Percentiles rank a stretch among this genome's conserved stretches.
These are phyloP conservation scores for Helianthus annuus DNA, from an alignment of 129 eudicot species.

Conservation along the genomic window HanXRQr2.0-SUNRISE NC_035436.2:5679267-5679766, in stretches of 20 bases:
- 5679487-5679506: conserved; percentile 95
- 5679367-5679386: background rate
- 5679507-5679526: conserved; percentile 94
- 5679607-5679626: conserved; percentile 11
- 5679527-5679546: conserved; percentile 80
- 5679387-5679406: conserved; percentile 15
- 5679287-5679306: background rate
- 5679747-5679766: conserved; percentile 31
- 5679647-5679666: conserved; percentile 18
- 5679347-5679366: background rate
- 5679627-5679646: conserved; percentile 7
- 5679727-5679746: conserved; percentile 85
- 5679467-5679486: conserved; percentile 86
- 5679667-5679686: conserved; percentile 97
- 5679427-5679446: conserved; percentile 95
- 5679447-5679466: conserved; percentile 77
- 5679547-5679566: conserved; percentile 60
- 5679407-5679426: conserved; percentile 87
- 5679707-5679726: conserved; percentile 92
- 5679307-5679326: background rate
- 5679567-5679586: conserved; percentile 7
- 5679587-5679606: background rate
- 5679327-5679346: background rate
- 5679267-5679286: background rate
- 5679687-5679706: conserved; percentile 89